Base-by-base conservation (phyloP, 2,329 filamentous ascomycete genomes). In the Paecilomyces sp. region DNA sequence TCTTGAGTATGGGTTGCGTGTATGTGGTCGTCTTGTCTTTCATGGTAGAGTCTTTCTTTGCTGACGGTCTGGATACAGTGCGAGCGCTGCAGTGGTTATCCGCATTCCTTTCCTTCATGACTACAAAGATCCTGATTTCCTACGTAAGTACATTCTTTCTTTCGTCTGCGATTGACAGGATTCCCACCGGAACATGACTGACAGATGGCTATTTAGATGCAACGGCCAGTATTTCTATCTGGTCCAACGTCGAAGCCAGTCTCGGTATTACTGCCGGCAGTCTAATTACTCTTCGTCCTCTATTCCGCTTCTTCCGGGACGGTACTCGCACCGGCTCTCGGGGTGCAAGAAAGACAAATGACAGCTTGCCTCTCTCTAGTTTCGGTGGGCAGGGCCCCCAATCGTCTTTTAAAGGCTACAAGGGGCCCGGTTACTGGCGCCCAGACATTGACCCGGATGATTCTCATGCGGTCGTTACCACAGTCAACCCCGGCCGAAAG, bases 1-100 rank as follows among this genome's bases (percentile, higher is more conserved):
- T 87, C 53, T 71, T 88, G 56, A 77, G 77, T 6, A 79, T 87
- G 73, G 86, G 83, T 30, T 84, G 84, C 64, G 76, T 80, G 58
- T 74, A 68, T 60, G 71, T 67, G 22, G 13, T 30, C 51, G 7
- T 67, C 74, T 50, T 66, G 69, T 18, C 66, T 15, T 51, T 41
- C 18, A 11, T 57, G 7, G 30, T 50, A 47, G 7, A 22, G 12
- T 41, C n/a, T 11, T 50, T 36, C n/a, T 11, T 50, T 36, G 66
- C 11, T 64, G 77, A 33, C 18, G 11, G 13, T 51, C 54, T 25
- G n/a, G 31, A 11, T 57, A 34, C 55, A 73, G 71, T 63, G 71
- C 71, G 8, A 74, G 72, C 56, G 67, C 71, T 47, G 72, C 71
- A 50, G 72, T 74, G 47, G 71, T 74, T 25, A 64, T 74, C 54